Percentiles rank a stretch among this genome's conserved stretches.
Conservation (phyloP, 257 asterid genomes). For the Paraleonurus japonicus region DNA sequence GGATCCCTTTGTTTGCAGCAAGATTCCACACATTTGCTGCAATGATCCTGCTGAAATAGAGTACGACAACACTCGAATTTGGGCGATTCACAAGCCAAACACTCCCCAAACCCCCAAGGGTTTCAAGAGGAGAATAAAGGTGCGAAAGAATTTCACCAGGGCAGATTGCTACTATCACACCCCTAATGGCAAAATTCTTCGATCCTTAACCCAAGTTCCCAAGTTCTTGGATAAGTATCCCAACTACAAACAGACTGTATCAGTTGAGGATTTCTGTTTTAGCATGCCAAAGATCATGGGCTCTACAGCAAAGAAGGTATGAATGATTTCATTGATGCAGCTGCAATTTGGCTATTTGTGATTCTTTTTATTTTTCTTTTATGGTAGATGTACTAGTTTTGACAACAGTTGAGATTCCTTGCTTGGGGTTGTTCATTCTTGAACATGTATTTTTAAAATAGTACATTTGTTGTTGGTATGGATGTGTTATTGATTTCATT, state of each 20-base stretch:
- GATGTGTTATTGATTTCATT: neutral
- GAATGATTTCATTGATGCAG: neutral
- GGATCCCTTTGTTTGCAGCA: conserved; percentile 57
- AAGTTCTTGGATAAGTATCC: conserved; percentile 42
- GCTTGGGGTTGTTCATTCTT: neutral
- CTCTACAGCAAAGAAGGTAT: conserved; percentile 26
- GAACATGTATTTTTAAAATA: neutral
- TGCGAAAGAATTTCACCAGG: conserved; percentile 40
- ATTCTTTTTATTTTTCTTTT: neutral
- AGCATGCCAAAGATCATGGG: conserved; percentile 43
- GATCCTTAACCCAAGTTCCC: conserved; percentile 40
- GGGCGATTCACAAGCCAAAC: conserved; percentile 63
- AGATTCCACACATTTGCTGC: conserved; percentile 34
- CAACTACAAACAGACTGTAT: conserved; percentile 25
- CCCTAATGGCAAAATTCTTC: conserved; percentile 50
- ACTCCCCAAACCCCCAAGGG: conserved; percentile 57
- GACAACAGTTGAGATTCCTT: neutral
- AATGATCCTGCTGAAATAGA: conserved; percentile 50
- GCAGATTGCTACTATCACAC: conserved; percentile 48
- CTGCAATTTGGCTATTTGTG: neutral
- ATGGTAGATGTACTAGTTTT: neutral
- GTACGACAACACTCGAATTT: conserved; percentile 34
- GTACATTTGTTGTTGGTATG: neutral
- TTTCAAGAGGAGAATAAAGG: conserved; percentile 38
- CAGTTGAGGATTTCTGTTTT: conserved; percentile 50